Evolutionary conservation across 805 yeast species (phyloP).

Genomic region (Cyberlindnera samutprakarnensis): DNA sequence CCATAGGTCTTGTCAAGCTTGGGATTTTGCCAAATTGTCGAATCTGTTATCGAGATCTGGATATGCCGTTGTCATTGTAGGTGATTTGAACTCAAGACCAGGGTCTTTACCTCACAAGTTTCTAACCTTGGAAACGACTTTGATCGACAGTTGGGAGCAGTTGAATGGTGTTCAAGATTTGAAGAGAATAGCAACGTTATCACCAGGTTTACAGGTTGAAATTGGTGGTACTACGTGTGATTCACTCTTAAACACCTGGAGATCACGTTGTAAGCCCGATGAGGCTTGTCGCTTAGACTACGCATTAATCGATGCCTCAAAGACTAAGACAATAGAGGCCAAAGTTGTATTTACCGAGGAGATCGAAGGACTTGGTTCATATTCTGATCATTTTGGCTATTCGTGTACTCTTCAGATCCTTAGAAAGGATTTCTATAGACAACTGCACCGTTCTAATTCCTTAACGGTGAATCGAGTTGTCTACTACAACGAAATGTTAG

Average conservation of each 20-base stretch:
- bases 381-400: conserved; percentile 91
- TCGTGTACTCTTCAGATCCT: conserved; percentile 33
- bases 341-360: conserved; percentile 67
- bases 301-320: conserved; percentile 61
- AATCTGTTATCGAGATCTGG: conserved; percentile 61
- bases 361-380: conserved; percentile 63
- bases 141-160: conserved; percentile 79
- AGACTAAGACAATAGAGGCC: conserved; percentile 51
- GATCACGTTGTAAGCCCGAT: conserved; percentile 31
- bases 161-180: conserved; percentile 43
- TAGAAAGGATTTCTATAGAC: background rate
- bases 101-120: conserved; percentile 76
- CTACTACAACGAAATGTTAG: conserved; percentile 42
- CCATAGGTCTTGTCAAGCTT: conserved; percentile 91
- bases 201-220: conserved; percentile 55
- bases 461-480: conserved; percentile 1
- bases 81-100: conserved; percentile 88
- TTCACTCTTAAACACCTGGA: conserved; percentile 81
- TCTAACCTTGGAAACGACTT: conserved; percentile 58
- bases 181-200: conserved; percentile 35
- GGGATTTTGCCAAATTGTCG: conserved; percentile 79
- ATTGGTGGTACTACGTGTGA: conserved; percentile 88
- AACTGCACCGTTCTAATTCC: conserved; percentile 4
- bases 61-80: conserved; percentile 81
- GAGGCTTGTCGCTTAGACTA: conserved; percentile 78